Percentiles rank a stretch among this genome's conserved stretches.
These are phyloP conservation scores for Entophlyctis luteolus DNA, from an alignment of 192 early-diverging fungal genomes.

Conservation along the genomic window DNA sequence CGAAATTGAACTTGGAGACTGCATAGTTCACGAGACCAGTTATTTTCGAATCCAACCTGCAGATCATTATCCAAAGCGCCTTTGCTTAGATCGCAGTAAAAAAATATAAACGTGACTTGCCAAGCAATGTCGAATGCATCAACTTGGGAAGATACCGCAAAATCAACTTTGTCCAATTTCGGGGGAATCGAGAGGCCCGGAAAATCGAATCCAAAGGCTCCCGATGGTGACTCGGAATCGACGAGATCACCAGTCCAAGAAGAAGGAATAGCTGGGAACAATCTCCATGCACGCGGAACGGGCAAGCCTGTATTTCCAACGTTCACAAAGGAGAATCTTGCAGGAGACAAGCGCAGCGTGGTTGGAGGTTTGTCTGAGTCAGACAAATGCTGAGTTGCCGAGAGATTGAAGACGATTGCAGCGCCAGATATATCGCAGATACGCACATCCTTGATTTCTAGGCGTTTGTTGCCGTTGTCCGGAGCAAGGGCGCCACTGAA, in stretches of 20 bases:
- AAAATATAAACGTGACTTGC: too few species aligned
- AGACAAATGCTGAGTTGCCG: not conserved
- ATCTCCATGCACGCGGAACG: not conserved
- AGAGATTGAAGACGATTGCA: not conserved
- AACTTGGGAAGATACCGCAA: constrained; percentile 1
- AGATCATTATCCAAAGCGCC: too few species aligned
- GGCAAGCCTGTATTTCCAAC: not conserved
- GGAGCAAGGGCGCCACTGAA: constrained; percentile 7
- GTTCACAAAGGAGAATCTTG: not conserved
- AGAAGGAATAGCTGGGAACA: not conserved
- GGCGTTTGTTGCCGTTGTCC: not conserved
- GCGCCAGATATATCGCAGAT: not conserved
- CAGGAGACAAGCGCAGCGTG: not conserved
- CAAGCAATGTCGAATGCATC: not conserved
- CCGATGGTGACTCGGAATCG: not conserved
- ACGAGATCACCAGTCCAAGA: not conserved
- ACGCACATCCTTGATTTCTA: not conserved
- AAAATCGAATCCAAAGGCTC: constrained; percentile 11
- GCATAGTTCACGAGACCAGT: not conserved
- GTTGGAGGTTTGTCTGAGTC: constrained; percentile 2
- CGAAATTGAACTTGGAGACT: not conserved
- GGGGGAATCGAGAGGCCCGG: not conserved
- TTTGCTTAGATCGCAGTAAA: too few species aligned
- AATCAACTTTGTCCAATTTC: not conserved
- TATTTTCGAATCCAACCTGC: not conserved